These are phyloP conservation scores for Dispira parvispora DNA, from an alignment of 192 early-diverging fungal genomes.

Conservation along the genomic window DNA sequence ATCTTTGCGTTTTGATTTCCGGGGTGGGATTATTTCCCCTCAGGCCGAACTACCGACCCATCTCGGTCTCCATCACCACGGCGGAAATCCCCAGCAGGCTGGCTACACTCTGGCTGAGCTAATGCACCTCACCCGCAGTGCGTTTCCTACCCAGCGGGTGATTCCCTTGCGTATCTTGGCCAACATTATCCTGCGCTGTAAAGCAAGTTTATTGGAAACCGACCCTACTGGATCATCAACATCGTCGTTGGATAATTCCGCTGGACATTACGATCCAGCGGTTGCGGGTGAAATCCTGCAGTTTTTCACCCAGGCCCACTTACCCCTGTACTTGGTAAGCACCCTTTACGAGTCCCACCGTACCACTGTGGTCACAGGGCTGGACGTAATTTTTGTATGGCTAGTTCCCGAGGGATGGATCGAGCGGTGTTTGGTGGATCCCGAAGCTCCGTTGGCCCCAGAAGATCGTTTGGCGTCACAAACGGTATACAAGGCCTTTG, in stretches of 20 bases:
- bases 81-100: slow-evolving; percentile 59
- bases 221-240: not conserved
- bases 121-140: slow-evolving; percentile 61
- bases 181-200: slow-evolving; percentile 23
- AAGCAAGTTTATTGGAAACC: not conserved
- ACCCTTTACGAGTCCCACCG: not conserved
- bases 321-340: not conserved
- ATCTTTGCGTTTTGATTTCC: slow-evolving; percentile 60
- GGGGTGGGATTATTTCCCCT: slow-evolving; percentile 47
- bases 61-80: slow-evolving; percentile 79
- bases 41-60: slow-evolving; percentile 33
- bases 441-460: not conserved
- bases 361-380: not conserved
- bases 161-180: slow-evolving; percentile 44
- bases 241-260: not conserved
- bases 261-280: not conserved
- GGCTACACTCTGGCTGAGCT: slow-evolving; percentile 79
- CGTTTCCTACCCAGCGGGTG: slow-evolving; percentile 60
- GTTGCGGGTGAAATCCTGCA: not conserved
- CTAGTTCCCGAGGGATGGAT: not conserved
- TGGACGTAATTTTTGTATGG: not conserved
- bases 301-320: not conserved
- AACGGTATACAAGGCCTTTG: not conserved
- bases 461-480: not conserved
- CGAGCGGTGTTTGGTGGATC: not conserved